These are phyloP conservation scores for Athelia psychrophila DNA, from an alignment of 1,284 basidiomycete genomes.

Conservation along the genomic window DNA sequence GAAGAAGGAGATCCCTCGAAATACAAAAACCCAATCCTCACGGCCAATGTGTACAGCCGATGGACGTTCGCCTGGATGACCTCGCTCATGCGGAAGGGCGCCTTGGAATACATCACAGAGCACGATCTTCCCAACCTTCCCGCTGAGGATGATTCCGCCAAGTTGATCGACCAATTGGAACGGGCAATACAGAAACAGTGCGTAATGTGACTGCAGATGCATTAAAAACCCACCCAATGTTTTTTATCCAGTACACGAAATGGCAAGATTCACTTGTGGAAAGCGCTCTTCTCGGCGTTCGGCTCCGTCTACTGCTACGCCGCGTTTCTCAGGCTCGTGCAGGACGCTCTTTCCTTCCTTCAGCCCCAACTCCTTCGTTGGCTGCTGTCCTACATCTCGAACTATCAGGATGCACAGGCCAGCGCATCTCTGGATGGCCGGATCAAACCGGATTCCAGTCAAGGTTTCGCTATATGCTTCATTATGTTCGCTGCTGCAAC, in stretches of 20 bases:
- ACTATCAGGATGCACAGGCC: conserved; percentile 57
- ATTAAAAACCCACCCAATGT: not conserved
- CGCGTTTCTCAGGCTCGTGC: conserved; percentile 64
- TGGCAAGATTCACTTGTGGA: conserved; percentile 48
- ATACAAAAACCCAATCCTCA: conserved; percentile 70
- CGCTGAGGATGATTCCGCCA: conserved; percentile 69
- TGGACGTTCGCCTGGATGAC: conserved; percentile 84
- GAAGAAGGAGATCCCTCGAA: conserved; percentile 49
- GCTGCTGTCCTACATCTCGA: conserved; percentile 80
- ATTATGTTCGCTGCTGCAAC: conserved; percentile 82
- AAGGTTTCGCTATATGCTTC: conserved; percentile 76
- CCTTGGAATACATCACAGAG: conserved; percentile 64
- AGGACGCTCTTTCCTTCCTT: conserved; percentile 81
- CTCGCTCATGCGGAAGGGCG: conserved; percentile 70
- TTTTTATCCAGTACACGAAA: not conserved
- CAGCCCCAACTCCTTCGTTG: conserved; percentile 89
- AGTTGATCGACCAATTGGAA: conserved; percentile 67
- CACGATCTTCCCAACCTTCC: conserved; percentile 72
- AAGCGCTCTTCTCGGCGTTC: conserved; percentile 74
- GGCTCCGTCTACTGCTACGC: conserved; percentile 78
- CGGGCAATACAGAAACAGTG: conserved; percentile 59
- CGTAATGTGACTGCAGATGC: conserved; percentile 18
- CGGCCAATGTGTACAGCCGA: conserved; percentile 81
- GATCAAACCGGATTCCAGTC: conserved; percentile 34
- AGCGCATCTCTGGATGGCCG: conserved; percentile 19